phyloP scores from a whole-genome alignment of 1,139 yeast species.

The Suhomyces wounanorum region DNA sequence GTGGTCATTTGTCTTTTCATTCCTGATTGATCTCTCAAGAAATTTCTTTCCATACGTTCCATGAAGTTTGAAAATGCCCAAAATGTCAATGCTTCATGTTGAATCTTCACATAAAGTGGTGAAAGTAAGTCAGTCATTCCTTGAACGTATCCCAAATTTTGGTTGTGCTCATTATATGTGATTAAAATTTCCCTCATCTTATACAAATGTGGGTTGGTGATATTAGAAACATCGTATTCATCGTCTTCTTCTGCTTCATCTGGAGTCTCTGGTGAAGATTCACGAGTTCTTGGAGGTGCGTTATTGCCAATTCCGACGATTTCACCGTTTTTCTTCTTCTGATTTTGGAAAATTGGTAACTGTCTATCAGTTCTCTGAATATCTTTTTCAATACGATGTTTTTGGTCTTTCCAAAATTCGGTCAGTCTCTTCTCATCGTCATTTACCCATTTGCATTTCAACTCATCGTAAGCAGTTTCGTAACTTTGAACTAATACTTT shows the following conservation, averaged over 20 bases:
- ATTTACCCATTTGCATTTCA: constrained; percentile 69
- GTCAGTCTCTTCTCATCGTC: constrained; percentile 57
- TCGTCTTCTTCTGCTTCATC: constrained; percentile 39
- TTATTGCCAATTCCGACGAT: constrained; percentile 13
- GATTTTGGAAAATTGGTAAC: constrained; percentile 60
- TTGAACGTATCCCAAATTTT: constrained; percentile 89
- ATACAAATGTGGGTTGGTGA: constrained; percentile 68
- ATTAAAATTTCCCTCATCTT: constrained; percentile 75
- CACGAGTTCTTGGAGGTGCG: constrained; percentile 14
- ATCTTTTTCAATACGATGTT: constrained; percentile 88
- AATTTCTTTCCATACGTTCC: constrained; percentile 96
- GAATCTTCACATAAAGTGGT: constrained; percentile 75
- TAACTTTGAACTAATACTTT: constrained; percentile 56
- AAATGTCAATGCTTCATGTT: constrained; percentile 79
- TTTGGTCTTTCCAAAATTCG: constrained; percentile 86
- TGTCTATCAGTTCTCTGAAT: constrained; percentile 89
- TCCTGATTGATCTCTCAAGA: constrained; percentile 87
- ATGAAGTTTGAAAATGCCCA: constrained; percentile 89
- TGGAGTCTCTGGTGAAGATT: constrained; percentile 43
- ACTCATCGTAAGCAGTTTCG: constrained; percentile 62
- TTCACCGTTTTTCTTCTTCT: constrained; percentile 27
- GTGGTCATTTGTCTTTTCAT: constrained; percentile 87
- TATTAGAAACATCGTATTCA: constrained; percentile 50
- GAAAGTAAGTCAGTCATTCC: constrained; percentile 96
- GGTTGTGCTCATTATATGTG: constrained; percentile 83